A percentile compares a stretch with the other conserved stretches of the same genome.
phyloP scores from a whole-genome alignment of 1,284 basidiomycete genomes.

The Rhodotorula sp. region DNA sequence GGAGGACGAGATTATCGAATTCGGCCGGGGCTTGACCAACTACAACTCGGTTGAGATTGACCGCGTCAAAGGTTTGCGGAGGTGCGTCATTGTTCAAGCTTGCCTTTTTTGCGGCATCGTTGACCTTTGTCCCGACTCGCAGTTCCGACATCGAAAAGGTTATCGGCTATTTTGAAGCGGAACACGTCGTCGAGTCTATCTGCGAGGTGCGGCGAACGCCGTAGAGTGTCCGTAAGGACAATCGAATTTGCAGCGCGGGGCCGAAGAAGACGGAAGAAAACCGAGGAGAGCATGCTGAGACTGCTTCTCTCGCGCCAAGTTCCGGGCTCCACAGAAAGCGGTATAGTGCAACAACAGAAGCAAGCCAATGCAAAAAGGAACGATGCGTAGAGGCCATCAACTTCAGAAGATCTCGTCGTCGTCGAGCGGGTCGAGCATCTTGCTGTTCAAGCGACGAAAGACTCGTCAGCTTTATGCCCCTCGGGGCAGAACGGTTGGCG shows the following conservation, averaged over 20 bases:
- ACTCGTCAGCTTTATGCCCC: background rate
- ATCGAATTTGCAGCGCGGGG: too few species aligned
- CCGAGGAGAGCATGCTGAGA: too few species aligned
- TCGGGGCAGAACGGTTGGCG: background rate
- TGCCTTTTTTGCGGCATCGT: background rate
- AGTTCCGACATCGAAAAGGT: constrained; percentile 78
- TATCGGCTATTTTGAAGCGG: constrained; percentile 89
- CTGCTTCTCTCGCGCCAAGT: too few species aligned
- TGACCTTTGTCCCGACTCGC: constrained; percentile 1
- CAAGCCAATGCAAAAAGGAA: too few species aligned
- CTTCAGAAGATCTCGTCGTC: constrained; percentile 1
- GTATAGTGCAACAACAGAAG: too few species aligned
- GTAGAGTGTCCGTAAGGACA: too few species aligned
- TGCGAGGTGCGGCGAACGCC: constrained; percentile 49
- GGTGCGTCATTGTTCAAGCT: background rate
- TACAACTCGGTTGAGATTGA: constrained; percentile 92
- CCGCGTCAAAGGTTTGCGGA: constrained; percentile 83
- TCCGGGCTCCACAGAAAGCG: too few species aligned
- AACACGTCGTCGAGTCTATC: constrained; percentile 93
- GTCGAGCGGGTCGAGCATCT: constrained; percentile 17
- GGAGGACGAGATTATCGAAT: constrained; percentile 74
- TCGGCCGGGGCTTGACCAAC: constrained; percentile 89
- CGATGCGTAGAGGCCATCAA: too few species aligned
- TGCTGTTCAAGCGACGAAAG: background rate
- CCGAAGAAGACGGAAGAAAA: too few species aligned